Percentiles rank a stretch among this genome's conserved stretches.
phyloP scores from a whole-genome alignment of 495 filamentous ascomycete species.

The Podospora bellae-mahoneyi region DNA sequence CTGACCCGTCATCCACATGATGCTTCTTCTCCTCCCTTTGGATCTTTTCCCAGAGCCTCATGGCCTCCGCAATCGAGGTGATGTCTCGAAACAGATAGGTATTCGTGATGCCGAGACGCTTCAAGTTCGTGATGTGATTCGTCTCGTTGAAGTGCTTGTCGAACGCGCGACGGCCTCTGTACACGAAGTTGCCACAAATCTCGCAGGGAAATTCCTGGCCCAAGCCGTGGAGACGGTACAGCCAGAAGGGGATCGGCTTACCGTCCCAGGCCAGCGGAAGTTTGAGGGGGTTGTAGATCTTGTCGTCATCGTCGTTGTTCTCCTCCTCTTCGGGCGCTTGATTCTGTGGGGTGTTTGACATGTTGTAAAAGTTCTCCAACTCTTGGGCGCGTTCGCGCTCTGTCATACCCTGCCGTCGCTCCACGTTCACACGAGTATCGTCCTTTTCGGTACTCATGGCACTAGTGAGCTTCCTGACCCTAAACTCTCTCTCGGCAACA shows the following conservation, averaged over 20 bases:
- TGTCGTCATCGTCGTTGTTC: slow-evolving; percentile 67
- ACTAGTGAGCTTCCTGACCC: slow-evolving; percentile 69
- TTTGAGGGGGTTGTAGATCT: slow-evolving; percentile 94
- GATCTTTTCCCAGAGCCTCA: slow-evolving; percentile 89
- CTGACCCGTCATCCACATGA: slow-evolving; percentile 67
- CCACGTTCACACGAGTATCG: slow-evolving; percentile 87
- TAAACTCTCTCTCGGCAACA: slow-evolving; percentile 84
- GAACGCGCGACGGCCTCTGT: slow-evolving; percentile 92
- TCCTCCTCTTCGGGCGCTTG: slow-evolving; percentile 44
- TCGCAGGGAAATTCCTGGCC: slow-evolving; percentile 95
- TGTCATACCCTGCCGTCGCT: slow-evolving; percentile 92
- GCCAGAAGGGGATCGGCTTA: slow-evolving; percentile 97
- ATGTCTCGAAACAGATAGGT: slow-evolving; percentile 93
- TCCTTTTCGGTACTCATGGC: slow-evolving; percentile 74
- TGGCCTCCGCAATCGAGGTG: slow-evolving; percentile 82
- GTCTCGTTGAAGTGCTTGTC: slow-evolving; percentile 98
- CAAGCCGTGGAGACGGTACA: slow-evolving; percentile 93
- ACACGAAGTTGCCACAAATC: slow-evolving; percentile 95
- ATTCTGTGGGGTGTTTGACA: slow-evolving; percentile 36
- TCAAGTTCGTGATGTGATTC: slow-evolving; percentile 85
- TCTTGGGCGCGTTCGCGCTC: slow-evolving; percentile 91
- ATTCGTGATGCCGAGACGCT: slow-evolving; percentile 89
- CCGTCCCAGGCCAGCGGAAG: slow-evolving; percentile 95
- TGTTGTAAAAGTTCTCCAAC: slow-evolving; percentile 76
- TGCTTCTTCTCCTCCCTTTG: slow-evolving; percentile 79